phyloP scores from a whole-genome alignment of 2,329 filamentous ascomycete genomes.

The Ilyonectria destructans region DNA sequence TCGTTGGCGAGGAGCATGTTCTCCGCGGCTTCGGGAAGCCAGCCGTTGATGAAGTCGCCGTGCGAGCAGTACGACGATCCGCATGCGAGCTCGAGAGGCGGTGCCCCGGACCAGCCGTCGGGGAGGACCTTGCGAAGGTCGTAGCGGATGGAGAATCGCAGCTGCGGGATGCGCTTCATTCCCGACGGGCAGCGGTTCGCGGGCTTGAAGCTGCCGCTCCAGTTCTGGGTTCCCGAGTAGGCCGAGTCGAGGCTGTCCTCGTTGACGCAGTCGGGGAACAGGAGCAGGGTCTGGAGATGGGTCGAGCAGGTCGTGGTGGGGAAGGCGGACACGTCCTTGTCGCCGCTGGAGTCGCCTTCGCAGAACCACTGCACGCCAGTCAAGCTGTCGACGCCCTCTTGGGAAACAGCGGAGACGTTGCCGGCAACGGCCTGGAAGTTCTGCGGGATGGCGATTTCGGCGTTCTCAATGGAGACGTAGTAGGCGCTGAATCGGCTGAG shows the following conservation, averaged over 20 bases:
- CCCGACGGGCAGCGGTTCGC: conserved; percentile 57
- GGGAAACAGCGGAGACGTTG: conserved; percentile 44
- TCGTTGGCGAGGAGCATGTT: conserved; percentile 23
- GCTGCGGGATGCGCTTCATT: conserved; percentile 62
- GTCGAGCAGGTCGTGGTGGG: conserved; percentile 44
- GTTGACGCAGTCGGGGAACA: conserved; percentile 48
- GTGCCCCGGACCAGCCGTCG: conserved; percentile 59
- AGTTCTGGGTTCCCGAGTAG: conserved; percentile 38
- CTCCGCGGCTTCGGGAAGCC: conserved; percentile 55
- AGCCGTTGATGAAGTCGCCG: conserved; percentile 65
- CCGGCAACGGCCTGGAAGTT: conserved; percentile 61
- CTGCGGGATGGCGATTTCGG: conserved; percentile 63
- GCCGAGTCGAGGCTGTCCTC: conserved; percentile 40
- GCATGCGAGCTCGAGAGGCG: conserved; percentile 60
- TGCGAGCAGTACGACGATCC: conserved; percentile 58
- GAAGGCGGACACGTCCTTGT: conserved; percentile 47
- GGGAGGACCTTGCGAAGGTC: conserved; percentile 59
- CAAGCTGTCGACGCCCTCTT: conserved; percentile 27
- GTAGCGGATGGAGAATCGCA: conserved; percentile 64
- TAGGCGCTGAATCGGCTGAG: conserved; percentile 62
- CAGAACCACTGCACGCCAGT: conserved; percentile 55
- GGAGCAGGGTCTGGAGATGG: conserved; percentile 45
- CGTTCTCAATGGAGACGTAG: conserved; percentile 59
- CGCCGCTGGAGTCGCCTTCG: conserved; percentile 46
- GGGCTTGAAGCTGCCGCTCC: conserved; percentile 19